Evolutionary conservation across 2,329 filamentous ascomycete species (phyloP).

Genomic region (Emmonsiellopsis sp.): DNA sequence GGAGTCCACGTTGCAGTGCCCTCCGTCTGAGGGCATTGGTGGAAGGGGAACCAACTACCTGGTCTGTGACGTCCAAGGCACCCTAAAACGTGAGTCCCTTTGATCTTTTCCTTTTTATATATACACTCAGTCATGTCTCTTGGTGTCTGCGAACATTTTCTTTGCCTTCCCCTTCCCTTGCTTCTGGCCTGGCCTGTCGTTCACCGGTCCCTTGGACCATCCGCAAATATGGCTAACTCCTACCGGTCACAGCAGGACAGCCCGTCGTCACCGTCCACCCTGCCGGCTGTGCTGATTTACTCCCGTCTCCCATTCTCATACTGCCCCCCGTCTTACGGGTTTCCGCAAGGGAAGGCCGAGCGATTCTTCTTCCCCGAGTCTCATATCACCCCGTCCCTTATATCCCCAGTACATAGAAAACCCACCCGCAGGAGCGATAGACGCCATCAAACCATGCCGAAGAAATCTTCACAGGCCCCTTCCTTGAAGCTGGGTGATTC

Average conservation of each 20-base stretch:
- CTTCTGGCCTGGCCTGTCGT: too few relatives aligned
- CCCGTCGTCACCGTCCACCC: neutral
- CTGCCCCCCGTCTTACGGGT: constrained; percentile 4
- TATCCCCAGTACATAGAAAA: neutral
- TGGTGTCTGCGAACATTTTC: neutral
- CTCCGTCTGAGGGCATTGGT: constrained; percentile 2
- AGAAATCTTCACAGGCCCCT: constrained; percentile 10
- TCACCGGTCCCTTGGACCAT: neutral
- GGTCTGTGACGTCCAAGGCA: neutral
- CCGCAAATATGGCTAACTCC: constrained; percentile 4
- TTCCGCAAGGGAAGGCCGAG: constrained; percentile 6
- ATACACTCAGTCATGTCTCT: neutral
- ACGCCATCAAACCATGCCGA: constrained; percentile 8
- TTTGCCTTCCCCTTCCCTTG: too few relatives aligned
- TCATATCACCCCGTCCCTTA: neutral
- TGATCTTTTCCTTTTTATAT: neutral
- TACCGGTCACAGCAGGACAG: neutral
- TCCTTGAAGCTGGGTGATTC: constrained; percentile 9
- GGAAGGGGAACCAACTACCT: neutral
- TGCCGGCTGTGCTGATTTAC: constrained; percentile 4
- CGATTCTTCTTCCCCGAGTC: constrained; percentile 5
- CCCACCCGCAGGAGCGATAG: neutral
- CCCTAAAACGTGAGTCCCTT: constrained; percentile 1
- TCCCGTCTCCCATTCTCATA: constrained; percentile 2
- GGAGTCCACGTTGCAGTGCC: constrained; percentile 1